Conservation (phyloP, 2,329 filamentous ascomycete species). For the Lecanicillium sp. region DNA sequence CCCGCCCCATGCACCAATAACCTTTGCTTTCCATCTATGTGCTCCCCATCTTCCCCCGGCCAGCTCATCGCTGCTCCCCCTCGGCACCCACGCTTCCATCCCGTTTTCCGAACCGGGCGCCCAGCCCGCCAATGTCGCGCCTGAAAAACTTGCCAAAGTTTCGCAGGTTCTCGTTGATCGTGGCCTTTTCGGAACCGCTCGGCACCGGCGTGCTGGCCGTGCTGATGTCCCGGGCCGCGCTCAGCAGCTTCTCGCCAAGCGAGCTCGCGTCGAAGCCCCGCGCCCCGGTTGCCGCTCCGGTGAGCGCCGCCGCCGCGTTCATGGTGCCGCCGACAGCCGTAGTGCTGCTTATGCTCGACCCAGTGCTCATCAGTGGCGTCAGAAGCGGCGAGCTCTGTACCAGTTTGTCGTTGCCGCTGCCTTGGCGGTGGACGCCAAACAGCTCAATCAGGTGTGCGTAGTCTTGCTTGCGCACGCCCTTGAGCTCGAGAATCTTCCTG, state of each 20-base stretch:
- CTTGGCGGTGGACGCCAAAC: slow-evolving; percentile 74
- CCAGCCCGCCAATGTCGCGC: slow-evolving; percentile 73
- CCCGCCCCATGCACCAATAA: not conserved
- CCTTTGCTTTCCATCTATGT: slow-evolving; percentile 17
- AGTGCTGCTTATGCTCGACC: slow-evolving; percentile 32
- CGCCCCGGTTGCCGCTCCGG: slow-evolving; percentile 26
- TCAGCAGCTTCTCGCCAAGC: slow-evolving; percentile 82
- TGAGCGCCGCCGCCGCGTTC: slow-evolving; percentile 37
- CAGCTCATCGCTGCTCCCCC: slow-evolving; percentile 20
- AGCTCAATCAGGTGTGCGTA: slow-evolving; percentile 79
- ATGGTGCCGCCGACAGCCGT: slow-evolving; percentile 33
- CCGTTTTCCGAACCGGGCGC: slow-evolving; percentile 64
- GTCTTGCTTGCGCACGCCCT: slow-evolving; percentile 82
- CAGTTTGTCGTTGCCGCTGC: slow-evolving; percentile 64
- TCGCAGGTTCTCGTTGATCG: slow-evolving; percentile 88
- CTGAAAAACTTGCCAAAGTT: slow-evolving; percentile 96
- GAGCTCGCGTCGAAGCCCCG: slow-evolving; percentile 72
- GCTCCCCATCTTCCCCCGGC: not conserved
- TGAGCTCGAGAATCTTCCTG: slow-evolving; percentile 90
- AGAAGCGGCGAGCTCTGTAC: slow-evolving; percentile 65
- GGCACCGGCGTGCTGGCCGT: slow-evolving; percentile 37
- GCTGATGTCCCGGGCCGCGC: slow-evolving; percentile 79
- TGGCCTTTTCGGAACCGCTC: slow-evolving; percentile 52
- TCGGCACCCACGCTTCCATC: slow-evolving; percentile 35
- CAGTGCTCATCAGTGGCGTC: slow-evolving; percentile 52